These are phyloP conservation scores for Aspergillus coremiiformis DNA, from an alignment of 495 filamentous ascomycete species.

Conservation along the genomic window DNA sequence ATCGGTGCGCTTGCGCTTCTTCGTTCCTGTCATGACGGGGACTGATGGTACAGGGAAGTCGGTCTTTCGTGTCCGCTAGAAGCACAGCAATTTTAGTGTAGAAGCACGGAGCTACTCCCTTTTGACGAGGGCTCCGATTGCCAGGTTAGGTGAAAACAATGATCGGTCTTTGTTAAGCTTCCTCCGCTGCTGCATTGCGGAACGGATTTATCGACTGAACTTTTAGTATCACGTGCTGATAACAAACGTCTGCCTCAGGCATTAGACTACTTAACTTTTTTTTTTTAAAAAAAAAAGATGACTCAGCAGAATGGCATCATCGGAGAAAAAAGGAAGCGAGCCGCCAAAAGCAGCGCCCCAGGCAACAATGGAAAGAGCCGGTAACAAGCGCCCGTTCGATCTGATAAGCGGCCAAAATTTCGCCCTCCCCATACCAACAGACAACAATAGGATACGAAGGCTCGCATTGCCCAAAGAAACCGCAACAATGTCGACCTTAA, in stretches of 20 bases:
- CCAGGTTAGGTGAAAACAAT: no score
- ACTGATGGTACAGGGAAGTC: background rate
- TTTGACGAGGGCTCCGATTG: background rate
- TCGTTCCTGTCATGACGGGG: slow-evolving; percentile 17
- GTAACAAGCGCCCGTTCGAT: slow-evolving; percentile 9
- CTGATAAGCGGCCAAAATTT: slow-evolving; percentile 21
- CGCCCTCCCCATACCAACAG: slow-evolving; percentile 6
- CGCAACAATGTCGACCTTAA: slow-evolving; percentile 58
- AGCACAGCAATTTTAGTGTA: background rate
- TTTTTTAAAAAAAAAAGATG: background rate
- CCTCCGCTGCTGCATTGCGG: background rate
- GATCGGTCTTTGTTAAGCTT: background rate
- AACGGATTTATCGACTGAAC: background rate
- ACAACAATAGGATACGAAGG: no score
- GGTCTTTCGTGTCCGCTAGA: background rate
- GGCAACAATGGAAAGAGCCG: background rate
- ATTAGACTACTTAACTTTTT: no score
- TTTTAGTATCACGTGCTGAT: slow-evolving; percentile 14
- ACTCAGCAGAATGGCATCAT: slow-evolving; percentile 1
- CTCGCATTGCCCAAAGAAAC: no score
- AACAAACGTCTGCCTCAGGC: no score
- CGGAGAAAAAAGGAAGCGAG: background rate
- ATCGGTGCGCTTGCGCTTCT: slow-evolving; percentile 32
- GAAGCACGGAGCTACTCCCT: background rate
- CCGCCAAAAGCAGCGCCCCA: slow-evolving; percentile 1